Evolutionary conservation across 1,139 yeast species (phyloP).

Genomic region (Scheffersomyces segobiensis): DNA sequence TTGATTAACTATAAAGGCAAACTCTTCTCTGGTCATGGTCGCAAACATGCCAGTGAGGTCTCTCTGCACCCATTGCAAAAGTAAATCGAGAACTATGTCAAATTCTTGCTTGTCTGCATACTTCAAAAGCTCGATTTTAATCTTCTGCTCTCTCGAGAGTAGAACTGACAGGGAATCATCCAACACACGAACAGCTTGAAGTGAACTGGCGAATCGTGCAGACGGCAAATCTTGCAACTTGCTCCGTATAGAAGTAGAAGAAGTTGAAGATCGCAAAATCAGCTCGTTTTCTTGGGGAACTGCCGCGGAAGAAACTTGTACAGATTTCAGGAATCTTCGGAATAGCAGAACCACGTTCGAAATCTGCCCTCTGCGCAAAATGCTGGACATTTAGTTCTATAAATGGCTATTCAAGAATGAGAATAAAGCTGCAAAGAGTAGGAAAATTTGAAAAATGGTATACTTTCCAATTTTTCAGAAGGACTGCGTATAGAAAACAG

Average conservation of each 20-base stretch:
- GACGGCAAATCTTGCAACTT: not conserved
- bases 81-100: conserved; percentile 20
- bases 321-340: not conserved
- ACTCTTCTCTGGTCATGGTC: not conserved
- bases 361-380: not conserved
- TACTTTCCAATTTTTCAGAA: not conserved
- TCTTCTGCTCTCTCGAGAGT: not conserved
- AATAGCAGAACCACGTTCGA: not conserved
- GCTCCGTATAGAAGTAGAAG: not conserved
- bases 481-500: not conserved
- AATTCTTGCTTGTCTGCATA: conserved; percentile 19
- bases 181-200: not conserved
- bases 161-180: not conserved
- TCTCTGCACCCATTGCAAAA: conserved; percentile 18
- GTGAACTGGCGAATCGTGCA: not conserved
- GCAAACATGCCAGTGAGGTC: conserved; percentile 2
- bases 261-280: not conserved
- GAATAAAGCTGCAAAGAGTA: not conserved
- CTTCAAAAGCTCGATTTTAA: conserved; percentile 16
- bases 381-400: not conserved
- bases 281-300: not conserved
- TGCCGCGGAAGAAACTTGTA: not conserved
- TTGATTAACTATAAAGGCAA: conserved; percentile 4
- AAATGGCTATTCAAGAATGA: not conserved
- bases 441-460: not conserved